Evolutionary conservation across 306 rosid species (phyloP).

Genomic region (Pterocarpus santalinus): DNA sequence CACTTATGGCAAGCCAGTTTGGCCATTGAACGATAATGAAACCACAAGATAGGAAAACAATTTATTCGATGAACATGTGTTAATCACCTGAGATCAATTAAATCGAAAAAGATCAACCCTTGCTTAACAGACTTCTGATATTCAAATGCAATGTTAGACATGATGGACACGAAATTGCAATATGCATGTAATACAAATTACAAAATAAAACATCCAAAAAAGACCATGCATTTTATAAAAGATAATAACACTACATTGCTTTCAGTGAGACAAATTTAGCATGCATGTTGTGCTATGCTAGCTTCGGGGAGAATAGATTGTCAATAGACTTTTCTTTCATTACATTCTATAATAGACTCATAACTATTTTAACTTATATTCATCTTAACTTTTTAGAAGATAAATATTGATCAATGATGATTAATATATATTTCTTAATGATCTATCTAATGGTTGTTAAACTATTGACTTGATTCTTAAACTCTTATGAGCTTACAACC

Average conservation of each 20-base stretch:
- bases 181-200: constrained; percentile 29
- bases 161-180: constrained; percentile 47
- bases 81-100: constrained; percentile 71
- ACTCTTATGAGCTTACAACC: too few relatives aligned
- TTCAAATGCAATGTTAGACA: constrained; percentile 64
- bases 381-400: too few relatives aligned
- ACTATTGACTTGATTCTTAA: too few relatives aligned
- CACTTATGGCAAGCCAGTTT: constrained; percentile 69
- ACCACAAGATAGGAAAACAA: constrained; percentile 65
- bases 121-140: constrained; percentile 61
- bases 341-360: neutral
- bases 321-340: neutral
- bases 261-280: constrained; percentile 18
- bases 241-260: neutral
- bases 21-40: constrained; percentile 57
- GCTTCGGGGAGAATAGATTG: neutral
- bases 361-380: too few relatives aligned
- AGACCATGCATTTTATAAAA: neutral
- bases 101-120: constrained; percentile 61
- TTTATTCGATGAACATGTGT: constrained; percentile 70
- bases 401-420: too few relatives aligned
- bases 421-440: too few relatives aligned
- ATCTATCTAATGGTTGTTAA: too few relatives aligned
- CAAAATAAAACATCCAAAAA: neutral
- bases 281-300: neutral